Percentiles rank a stretch among this genome's conserved stretches.
These are phyloP conservation scores for Coniosporium apollinis DNA, from an alignment of 495 filamentous ascomycete genomes.

Conservation along the genomic window DNA sequence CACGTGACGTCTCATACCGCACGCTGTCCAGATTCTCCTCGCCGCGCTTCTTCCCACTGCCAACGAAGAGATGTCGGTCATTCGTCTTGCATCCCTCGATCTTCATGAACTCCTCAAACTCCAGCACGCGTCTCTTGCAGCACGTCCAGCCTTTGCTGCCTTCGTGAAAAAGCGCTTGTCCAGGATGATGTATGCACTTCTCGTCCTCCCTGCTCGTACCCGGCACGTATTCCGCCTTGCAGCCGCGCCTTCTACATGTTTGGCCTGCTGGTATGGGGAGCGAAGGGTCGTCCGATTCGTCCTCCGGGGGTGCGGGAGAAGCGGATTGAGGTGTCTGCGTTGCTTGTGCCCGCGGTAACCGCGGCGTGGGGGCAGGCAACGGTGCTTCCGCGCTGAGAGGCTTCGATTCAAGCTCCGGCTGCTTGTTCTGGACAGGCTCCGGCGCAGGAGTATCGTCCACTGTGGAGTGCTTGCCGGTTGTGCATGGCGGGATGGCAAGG, in stretches of 20 bases:
- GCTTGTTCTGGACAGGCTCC: slow-evolving; percentile 38
- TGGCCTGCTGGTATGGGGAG: slow-evolving; percentile 53
- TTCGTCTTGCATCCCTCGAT: slow-evolving; percentile 80
- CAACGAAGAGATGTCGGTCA: slow-evolving; percentile 69
- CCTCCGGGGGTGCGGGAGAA: slow-evolving; percentile 47
- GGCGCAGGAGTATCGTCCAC: slow-evolving; percentile 53
- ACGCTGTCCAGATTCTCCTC: slow-evolving; percentile 52
- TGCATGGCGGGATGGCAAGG: slow-evolving; percentile 83
- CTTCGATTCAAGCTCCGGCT: slow-evolving; percentile 9
- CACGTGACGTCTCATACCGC: slow-evolving; percentile 32
- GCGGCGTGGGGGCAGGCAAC: slow-evolving; percentile 1
- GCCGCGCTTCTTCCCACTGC: slow-evolving; percentile 46
- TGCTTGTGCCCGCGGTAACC: background rate
- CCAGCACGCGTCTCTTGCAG: slow-evolving; percentile 86
- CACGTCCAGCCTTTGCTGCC: slow-evolving; percentile 94
- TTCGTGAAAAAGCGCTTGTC: slow-evolving; percentile 84
- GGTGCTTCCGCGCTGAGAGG: background rate
- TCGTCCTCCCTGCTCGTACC: slow-evolving; percentile 48
- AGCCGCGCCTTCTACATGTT: slow-evolving; percentile 62
- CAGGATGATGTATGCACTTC: slow-evolving; percentile 72
- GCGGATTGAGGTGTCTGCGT: background rate
- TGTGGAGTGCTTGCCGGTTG: slow-evolving; percentile 80
- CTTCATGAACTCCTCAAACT: slow-evolving; percentile 96
- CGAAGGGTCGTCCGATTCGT: slow-evolving; percentile 72
- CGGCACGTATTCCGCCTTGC: slow-evolving; percentile 45